Evolutionary conservation across 2,329 filamentous ascomycete genomes (phyloP).

Genomic region (Talaromyces piceae): DNA sequence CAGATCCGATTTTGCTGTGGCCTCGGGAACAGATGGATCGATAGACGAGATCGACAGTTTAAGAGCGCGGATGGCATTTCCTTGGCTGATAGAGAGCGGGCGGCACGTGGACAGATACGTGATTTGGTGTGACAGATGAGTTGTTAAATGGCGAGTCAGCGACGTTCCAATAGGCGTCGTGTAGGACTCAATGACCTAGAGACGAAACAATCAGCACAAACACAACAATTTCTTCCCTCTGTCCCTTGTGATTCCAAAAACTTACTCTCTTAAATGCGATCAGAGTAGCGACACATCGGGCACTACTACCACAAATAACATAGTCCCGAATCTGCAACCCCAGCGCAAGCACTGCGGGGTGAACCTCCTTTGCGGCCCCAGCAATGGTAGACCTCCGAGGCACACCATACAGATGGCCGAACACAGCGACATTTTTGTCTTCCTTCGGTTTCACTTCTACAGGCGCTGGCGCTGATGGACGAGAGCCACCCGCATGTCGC

Average conservation of each 20-base stretch:
- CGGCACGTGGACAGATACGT: slow-evolving; percentile 88
- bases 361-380: slow-evolving; percentile 62
- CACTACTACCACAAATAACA: slow-evolving; percentile 79
- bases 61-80: slow-evolving; percentile 89
- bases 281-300: slow-evolving; percentile 78
- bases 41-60: slow-evolving; percentile 89
- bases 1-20: slow-evolving; percentile 71
- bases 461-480: slow-evolving; percentile 32
- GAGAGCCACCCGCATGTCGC: slow-evolving; percentile 15
- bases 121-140: slow-evolving; percentile 90
- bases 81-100: slow-evolving; percentile 95
- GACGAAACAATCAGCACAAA: slow-evolving; percentile 11
- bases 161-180: slow-evolving; percentile 77
- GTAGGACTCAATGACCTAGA: slow-evolving; percentile 83
- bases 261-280: slow-evolving; percentile 77
- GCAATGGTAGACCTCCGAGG: slow-evolving; percentile 59
- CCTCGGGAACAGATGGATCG: slow-evolving; percentile 75
- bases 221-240: background rate
- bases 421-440: slow-evolving; percentile 63
- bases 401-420: slow-evolving; percentile 75
- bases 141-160: slow-evolving; percentile 82
- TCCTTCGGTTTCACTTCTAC: slow-evolving; percentile 49
- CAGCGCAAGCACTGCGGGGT: slow-evolving; percentile 75
- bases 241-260: background rate
- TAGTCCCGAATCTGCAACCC: slow-evolving; percentile 89